phyloP scores from a whole-genome alignment of 164 flowering plant species.

The Stephania japonica region DNA sequence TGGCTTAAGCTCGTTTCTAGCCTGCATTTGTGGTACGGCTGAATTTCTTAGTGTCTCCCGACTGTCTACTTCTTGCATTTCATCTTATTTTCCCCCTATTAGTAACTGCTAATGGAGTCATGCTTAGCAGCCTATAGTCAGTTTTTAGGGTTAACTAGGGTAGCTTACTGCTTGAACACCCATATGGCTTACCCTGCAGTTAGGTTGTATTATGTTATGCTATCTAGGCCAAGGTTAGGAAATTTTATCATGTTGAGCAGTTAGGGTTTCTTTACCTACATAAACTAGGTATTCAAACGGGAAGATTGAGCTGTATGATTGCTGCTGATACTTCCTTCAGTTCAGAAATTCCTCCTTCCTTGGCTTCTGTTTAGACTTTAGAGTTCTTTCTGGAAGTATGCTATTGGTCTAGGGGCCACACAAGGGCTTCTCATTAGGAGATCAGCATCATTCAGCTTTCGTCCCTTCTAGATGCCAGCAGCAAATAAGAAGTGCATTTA shows the following conservation, averaged over 20 bases:
- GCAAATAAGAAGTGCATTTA: slow-evolving; percentile 11
- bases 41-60: background rate
- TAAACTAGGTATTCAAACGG: background rate
- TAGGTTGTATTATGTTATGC: background rate
- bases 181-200: no score
- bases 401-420: background rate
- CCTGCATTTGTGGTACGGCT: background rate
- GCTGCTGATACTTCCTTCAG: background rate
- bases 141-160: background rate
- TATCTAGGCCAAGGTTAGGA: background rate
- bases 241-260: background rate
- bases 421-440: background rate
- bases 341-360: background rate
- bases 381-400: background rate
- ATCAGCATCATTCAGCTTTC: slow-evolving; percentile 3
- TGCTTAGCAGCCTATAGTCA: background rate
- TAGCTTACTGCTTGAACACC: background rate
- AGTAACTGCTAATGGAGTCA: background rate
- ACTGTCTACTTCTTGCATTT: background rate
- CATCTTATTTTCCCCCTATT: background rate
- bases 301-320: background rate
- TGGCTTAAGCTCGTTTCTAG: background rate
- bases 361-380: slow-evolving; percentile 3
- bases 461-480: slow-evolving; percentile 11
- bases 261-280: background rate